A percentile compares a stretch with the other conserved stretches of the same genome.
Conservation (phyloP, 306 rosid species). For the Fragaria nilgerrensis region DNA sequence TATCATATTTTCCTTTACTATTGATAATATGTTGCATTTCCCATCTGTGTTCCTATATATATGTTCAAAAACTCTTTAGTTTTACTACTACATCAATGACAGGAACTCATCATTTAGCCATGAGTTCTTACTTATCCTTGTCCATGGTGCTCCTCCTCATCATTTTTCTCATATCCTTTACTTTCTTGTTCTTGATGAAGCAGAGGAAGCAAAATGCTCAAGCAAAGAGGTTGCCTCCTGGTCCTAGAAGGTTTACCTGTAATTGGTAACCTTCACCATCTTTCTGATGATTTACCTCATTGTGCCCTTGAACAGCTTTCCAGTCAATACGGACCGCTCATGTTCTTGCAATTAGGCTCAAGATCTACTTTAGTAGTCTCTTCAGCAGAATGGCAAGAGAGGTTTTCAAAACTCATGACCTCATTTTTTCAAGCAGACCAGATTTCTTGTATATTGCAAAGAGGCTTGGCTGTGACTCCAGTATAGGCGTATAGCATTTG, state of each 20-base stretch:
- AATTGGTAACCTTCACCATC: conserved; percentile 55
- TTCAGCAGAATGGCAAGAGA: conserved; percentile 43
- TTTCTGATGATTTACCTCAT: conserved; percentile 35
- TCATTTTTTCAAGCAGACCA: conserved; percentile 41
- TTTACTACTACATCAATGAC: too few relatives aligned
- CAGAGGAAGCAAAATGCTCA: background rate
- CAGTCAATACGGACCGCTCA: conserved; percentile 39
- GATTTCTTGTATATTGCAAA: conserved; percentile 22
- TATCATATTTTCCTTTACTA: too few relatives aligned
- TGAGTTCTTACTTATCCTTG: background rate
- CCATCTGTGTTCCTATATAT: too few relatives aligned
- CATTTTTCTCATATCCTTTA: conserved; percentile 10
- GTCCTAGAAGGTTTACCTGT: conserved; percentile 44
- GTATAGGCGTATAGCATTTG: conserved; percentile 24
- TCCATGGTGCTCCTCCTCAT: background rate
- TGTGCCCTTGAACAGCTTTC: conserved; percentile 27
- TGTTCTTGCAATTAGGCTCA: conserved; percentile 50
- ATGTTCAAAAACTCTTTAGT: too few relatives aligned
- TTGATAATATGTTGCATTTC: too few relatives aligned
- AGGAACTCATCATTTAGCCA: too few relatives aligned
- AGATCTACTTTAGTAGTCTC: conserved; percentile 41
- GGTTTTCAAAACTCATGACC: conserved; percentile 46
- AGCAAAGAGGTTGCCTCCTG: conserved; percentile 33
- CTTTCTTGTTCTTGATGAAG: background rate
- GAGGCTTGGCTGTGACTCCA: conserved; percentile 20